A percentile compares a stretch with the other conserved stretches of the same genome.
phyloP scores from a whole-genome alignment of 768 basidiomycete species.

The Lactifluus subvellereus region DNA sequence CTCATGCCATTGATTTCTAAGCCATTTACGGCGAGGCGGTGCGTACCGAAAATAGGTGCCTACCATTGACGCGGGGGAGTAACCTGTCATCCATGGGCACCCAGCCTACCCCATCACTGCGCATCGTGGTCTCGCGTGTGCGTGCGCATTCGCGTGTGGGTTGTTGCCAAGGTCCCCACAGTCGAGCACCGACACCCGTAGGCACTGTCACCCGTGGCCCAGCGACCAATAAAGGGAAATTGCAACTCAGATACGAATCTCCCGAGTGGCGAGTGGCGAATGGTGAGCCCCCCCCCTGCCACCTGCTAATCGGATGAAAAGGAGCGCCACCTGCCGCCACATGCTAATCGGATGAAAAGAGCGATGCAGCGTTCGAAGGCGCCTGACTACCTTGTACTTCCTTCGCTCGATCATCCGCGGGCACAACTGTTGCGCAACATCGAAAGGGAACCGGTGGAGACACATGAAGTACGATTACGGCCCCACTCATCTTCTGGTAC shows the following conservation, averaged over 20 bases:
- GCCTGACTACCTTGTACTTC: background rate
- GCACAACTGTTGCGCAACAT: background rate
- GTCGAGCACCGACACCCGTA: too few relatives aligned
- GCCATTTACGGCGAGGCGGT: background rate
- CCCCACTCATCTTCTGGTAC: background rate
- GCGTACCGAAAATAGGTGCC: background rate
- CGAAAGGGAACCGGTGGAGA: background rate
- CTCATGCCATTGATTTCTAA: background rate
- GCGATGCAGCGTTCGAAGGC: background rate
- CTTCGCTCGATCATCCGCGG: constrained; percentile 14
- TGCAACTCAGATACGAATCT: constrained; percentile 10
- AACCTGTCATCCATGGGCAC: background rate
- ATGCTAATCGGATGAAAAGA: background rate
- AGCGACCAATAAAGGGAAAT: background rate
- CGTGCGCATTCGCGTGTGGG: too few relatives aligned
- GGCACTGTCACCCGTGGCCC: too few relatives aligned
- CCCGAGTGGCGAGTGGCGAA: background rate
- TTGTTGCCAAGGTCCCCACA: constrained; percentile 5
- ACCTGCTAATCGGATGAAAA: background rate
- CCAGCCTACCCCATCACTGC: background rate
- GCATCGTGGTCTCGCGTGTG: background rate
- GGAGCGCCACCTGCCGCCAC: background rate
- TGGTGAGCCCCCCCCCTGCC: too few relatives aligned
- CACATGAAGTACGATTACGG: background rate
- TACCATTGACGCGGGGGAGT: background rate